Evolutionary conservation across 1,284 basidiomycete species (phyloP).

Genomic region (Ceratobasidium sp.): DNA sequence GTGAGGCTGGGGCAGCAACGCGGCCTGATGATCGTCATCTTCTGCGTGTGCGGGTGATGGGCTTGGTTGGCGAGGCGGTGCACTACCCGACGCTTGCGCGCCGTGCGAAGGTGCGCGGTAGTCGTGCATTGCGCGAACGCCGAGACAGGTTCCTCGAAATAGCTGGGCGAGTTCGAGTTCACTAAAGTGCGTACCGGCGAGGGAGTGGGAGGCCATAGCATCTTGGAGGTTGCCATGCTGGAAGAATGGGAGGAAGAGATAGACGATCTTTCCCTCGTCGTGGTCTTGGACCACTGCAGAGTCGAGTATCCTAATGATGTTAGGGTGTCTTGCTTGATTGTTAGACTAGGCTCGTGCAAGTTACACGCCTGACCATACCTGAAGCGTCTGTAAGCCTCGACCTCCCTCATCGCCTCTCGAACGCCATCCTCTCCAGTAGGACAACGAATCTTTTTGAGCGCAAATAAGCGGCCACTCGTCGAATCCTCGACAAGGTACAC

Average conservation of each 20-base stretch:
- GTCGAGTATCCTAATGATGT: slow-evolving; percentile 91
- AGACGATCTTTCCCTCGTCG: slow-evolving; percentile 93
- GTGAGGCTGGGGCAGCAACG: slow-evolving; percentile 47
- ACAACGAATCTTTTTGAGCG: slow-evolving; percentile 94
- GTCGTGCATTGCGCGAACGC: slow-evolving; percentile 93
- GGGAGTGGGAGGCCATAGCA: slow-evolving; percentile 87
- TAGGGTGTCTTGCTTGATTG: slow-evolving; percentile 73
- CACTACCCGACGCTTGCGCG: slow-evolving; percentile 52
- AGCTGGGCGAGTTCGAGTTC: slow-evolving; percentile 90
- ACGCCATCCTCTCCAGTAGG: slow-evolving; percentile 85
- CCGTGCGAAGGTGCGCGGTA: slow-evolving; percentile 68
- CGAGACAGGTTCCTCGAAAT: slow-evolving; percentile 95
- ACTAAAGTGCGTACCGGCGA: slow-evolving; percentile 85
- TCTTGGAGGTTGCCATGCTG: slow-evolving; percentile 95
- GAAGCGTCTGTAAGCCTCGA: slow-evolving; percentile 91
- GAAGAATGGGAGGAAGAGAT: slow-evolving; percentile 92
- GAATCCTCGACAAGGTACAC: slow-evolving; percentile 94
- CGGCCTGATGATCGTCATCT: slow-evolving; percentile 44
- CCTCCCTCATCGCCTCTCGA: slow-evolving; percentile 88
- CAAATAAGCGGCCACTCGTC: slow-evolving; percentile 86
- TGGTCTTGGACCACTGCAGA: slow-evolving; percentile 95
- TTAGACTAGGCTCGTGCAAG: slow-evolving; percentile 54
- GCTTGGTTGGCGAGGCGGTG: slow-evolving; percentile 51
- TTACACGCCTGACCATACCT: slow-evolving; percentile 65
- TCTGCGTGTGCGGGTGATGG: slow-evolving; percentile 47